phyloP scores from a whole-genome alignment of 441 rosid genomes.

The Jatropha multifida region DNA sequence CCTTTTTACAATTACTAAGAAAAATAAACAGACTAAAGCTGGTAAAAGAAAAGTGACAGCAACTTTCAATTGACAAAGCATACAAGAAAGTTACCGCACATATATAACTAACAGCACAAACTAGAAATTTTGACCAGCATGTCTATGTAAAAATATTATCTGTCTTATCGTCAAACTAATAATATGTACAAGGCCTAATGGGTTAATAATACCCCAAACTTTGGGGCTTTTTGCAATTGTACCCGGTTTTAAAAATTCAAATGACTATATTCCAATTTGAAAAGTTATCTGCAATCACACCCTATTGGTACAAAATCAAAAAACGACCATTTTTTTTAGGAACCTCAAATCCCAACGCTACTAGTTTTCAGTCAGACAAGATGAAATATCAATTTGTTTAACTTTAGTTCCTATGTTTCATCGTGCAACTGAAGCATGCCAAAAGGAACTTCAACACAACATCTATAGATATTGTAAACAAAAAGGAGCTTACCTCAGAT shows the following conservation, averaged over 20 bases:
- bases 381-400: neutral
- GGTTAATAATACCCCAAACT: too few relatives aligned
- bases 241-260: too few relatives aligned
- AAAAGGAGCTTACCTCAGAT: slow-evolving; percentile 51
- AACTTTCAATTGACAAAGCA: neutral
- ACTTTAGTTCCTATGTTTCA: neutral
- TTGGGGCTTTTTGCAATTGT: too few relatives aligned
- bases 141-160: neutral
- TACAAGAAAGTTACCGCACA: neutral
- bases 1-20: neutral
- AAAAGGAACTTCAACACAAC: neutral
- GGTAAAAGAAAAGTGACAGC: neutral
- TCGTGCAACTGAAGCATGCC: neutral
- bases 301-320: too few relatives aligned
- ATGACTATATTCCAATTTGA: too few relatives aligned
- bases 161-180: neutral
- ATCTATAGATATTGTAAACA: slow-evolving; percentile 1
- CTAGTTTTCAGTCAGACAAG: neutral
- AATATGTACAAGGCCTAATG: neutral
- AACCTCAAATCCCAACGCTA: neutral
- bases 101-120: neutral
- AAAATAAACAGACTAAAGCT: neutral
- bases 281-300: too few relatives aligned
- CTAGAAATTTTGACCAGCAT: neutral
- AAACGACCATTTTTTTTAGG: neutral